phyloP scores from a whole-genome alignment of 1,284 basidiomycete genomes.

The Cryptococcus floricola region DNA sequence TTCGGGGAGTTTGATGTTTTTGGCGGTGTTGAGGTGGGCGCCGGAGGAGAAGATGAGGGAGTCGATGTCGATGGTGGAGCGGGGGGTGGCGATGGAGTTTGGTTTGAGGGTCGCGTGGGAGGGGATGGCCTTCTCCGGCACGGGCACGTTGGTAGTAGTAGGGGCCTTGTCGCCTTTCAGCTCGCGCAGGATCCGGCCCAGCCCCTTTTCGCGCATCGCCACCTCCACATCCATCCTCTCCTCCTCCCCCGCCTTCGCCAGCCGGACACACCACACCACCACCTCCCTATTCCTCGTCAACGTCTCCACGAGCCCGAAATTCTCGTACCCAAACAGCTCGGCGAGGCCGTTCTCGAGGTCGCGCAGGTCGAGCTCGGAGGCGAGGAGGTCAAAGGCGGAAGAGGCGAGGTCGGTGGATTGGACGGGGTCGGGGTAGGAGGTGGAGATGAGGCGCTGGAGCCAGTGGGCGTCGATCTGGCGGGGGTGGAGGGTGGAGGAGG shows the following conservation, averaged over 20 bases:
- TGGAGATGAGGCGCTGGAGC: slow-evolving; percentile 90
- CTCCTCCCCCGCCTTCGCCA: slow-evolving; percentile 83
- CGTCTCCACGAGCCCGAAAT: slow-evolving; percentile 83
- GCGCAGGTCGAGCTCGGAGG: slow-evolving; percentile 81
- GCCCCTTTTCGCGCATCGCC: slow-evolving; percentile 94
- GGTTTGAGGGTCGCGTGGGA: slow-evolving; percentile 85
- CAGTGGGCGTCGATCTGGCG: slow-evolving; percentile 96
- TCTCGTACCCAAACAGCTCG: slow-evolving; percentile 92
- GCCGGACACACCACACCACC: slow-evolving; percentile 96
- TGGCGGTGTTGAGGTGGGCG: slow-evolving; percentile 95
- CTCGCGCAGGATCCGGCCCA: slow-evolving; percentile 91
- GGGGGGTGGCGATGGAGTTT: slow-evolving; percentile 81
- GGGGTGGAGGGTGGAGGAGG: slow-evolving; percentile 72
- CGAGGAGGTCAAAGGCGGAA: slow-evolving; percentile 79
- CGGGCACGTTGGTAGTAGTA: slow-evolving; percentile 50
- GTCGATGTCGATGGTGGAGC: slow-evolving; percentile 83
- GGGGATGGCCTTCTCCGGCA: slow-evolving; percentile 54
- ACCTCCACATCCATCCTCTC: slow-evolving; percentile 93
- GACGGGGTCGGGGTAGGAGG: slow-evolving; percentile 88
- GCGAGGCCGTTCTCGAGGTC: slow-evolving; percentile 97
- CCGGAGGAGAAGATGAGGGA: slow-evolving; percentile 94
- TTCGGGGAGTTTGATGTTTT: slow-evolving; percentile 95
- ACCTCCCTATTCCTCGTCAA: slow-evolving; percentile 95
- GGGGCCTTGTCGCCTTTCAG: slow-evolving; percentile 59
- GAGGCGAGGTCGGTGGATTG: slow-evolving; percentile 90